These are phyloP conservation scores for Glarea lozoyensis DNA, from an alignment of 495 filamentous ascomycete genomes.

Conservation along the genomic window DNA sequence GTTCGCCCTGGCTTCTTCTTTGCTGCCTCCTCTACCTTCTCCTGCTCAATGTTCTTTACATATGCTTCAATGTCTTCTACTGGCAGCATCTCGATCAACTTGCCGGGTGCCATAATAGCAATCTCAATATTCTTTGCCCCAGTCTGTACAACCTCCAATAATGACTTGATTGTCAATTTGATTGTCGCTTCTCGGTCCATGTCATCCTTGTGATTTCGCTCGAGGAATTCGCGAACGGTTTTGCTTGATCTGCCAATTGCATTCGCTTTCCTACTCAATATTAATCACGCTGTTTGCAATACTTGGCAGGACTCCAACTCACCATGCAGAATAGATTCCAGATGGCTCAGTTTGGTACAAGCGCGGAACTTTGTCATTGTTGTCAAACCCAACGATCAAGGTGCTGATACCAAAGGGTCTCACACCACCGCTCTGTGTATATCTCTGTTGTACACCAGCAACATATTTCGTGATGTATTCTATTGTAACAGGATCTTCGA, in stretches of 20 bases:
- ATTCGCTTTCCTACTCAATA: constrained; percentile 80
- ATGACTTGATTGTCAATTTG: constrained; percentile 92
- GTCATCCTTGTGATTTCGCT: constrained; percentile 93
- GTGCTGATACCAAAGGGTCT: constrained; percentile 97
- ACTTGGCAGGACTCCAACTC: constrained; percentile 23
- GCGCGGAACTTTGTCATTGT: constrained; percentile 72
- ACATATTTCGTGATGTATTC: constrained; percentile 99
- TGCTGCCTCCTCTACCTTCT: constrained; percentile 97
- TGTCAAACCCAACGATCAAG: constrained; percentile 93
- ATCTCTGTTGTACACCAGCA: constrained; percentile 93
- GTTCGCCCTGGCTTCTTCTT: constrained; percentile 87
- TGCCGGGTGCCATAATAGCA: constrained; percentile 94
- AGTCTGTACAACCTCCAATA: constrained; percentile 96
- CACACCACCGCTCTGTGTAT: constrained; percentile 96
- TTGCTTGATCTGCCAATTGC: constrained; percentile 97
- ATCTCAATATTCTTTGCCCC: constrained; percentile 99
- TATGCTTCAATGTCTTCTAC: constrained; percentile 92
- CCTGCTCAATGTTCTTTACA: constrained; percentile 96
- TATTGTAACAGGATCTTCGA: constrained; percentile 93
- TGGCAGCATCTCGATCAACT: constrained; percentile 85
- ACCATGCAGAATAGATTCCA: constrained; percentile 98
- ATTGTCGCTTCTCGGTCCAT: constrained; percentile 97
- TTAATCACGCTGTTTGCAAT: constrained; percentile 1
- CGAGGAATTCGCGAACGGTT: constrained; percentile 95
- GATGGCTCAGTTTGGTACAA: constrained; percentile 97